Percentiles rank a stretch among this genome's conserved stretches.
Conservation (phyloP, 2,329 filamentous ascomycete species). For the Arthroderma sp. region DNA sequence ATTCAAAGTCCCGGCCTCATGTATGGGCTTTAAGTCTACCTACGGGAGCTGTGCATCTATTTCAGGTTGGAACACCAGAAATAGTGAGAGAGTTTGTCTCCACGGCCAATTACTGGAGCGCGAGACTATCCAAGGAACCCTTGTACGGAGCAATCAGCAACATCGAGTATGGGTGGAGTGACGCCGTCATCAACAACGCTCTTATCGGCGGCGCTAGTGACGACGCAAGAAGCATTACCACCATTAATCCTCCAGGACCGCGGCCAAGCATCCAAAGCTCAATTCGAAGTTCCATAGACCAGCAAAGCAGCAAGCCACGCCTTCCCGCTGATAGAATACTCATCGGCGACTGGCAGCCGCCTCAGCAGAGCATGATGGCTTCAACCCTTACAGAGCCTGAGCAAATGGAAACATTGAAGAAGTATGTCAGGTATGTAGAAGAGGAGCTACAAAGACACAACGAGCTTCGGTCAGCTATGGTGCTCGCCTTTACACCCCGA, state of each 20-base stretch:
- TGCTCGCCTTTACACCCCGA: slow-evolving; percentile 75
- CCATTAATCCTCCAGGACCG: not conserved
- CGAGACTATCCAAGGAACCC: slow-evolving; percentile 83
- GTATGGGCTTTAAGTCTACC: slow-evolving; percentile 91
- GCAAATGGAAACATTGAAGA: slow-evolving; percentile 59
- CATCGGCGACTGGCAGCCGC: slow-evolving; percentile 80
- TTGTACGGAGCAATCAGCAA: slow-evolving; percentile 88
- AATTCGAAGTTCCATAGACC: slow-evolving; percentile 53
- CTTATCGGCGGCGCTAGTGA: slow-evolving; percentile 48
- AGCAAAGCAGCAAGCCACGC: slow-evolving; percentile 48
- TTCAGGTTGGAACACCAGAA: slow-evolving; percentile 90
- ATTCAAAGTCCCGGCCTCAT: slow-evolving; percentile 77
- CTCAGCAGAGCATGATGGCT: slow-evolving; percentile 78
- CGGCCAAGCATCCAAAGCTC: slow-evolving; percentile 48
- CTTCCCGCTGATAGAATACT: slow-evolving; percentile 73
- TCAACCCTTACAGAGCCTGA: slow-evolving; percentile 66
- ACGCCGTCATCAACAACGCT: slow-evolving; percentile 66
- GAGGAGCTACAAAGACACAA: slow-evolving; percentile 79
- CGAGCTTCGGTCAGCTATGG: slow-evolving; percentile 71
- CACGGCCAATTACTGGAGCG: slow-evolving; percentile 96
- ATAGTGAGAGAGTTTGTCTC: slow-evolving; percentile 90
- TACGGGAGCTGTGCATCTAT: slow-evolving; percentile 89
- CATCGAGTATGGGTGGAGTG: slow-evolving; percentile 94
- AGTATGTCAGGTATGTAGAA: slow-evolving; percentile 76
- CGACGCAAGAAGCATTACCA: slow-evolving; percentile 16